Evolutionary conservation across 2,329 filamentous ascomycete genomes (phyloP), one percentile per base, ranked within the genome.

Genomic region (Pseudovirgaria hyperparasitica): DNA sequence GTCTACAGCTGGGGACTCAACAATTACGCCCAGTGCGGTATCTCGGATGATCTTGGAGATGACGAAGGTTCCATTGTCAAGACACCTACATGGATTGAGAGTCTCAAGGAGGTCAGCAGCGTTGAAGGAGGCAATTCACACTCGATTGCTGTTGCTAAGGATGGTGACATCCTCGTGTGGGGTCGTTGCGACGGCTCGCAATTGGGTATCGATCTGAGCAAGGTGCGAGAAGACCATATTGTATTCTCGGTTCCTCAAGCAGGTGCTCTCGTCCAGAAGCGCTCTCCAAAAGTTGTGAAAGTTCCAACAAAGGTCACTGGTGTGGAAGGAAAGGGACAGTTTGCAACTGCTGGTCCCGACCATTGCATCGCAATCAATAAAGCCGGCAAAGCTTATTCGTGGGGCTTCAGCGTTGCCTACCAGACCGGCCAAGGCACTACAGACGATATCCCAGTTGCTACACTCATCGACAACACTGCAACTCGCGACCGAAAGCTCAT

Each of bases 1-100:
- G 76, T 87, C 17, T 90, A 74, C 55, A 70, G 75, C 0, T 92
- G 84, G 82, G 84, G 85, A 14, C 62, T 87, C 16, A 92, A 92
- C 65, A 85, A 80, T 55, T 92, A 81, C 52, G 80, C 77, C 36
- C 77, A 92, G 58, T 81, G 80, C 10, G 82, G 78, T 19, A 65
- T 77, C 32, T 60, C 63, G 10, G 65, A 71, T 22, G 63, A 66
- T 28, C 73, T 70, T 9, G 76, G 75, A 17, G 70, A 76, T 31
- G 72, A 78, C 27, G 73, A 78, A 38, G 76, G 76, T 18, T 72
- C 77, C 34, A 68, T 92, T 26, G 65, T 79, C n/a, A 69, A 71
- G 39, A 80, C 84, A 3, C 48, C 53, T 4, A 71, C 69, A 22
- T 58, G 77, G 27, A 70, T 93, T 15, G 57, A 70, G 6, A 66